Conservation (phyloP, 306 rosid genomes). For the Ormosia semicastrata region DNA sequence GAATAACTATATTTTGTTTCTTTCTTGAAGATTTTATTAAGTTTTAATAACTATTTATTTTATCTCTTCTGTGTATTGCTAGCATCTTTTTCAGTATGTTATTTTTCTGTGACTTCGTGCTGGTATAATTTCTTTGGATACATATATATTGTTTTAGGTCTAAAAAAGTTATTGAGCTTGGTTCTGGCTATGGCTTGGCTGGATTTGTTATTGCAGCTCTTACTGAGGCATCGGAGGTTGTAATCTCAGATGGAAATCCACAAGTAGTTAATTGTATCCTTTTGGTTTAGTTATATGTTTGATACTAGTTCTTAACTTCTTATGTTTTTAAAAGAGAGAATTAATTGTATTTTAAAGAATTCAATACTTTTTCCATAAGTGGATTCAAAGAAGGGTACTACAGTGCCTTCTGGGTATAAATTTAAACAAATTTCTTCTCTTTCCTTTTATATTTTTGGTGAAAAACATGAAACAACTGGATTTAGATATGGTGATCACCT, state of each 20-base stretch:
- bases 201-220: slow-evolving; percentile 82
- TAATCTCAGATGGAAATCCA: slow-evolving; percentile 94
- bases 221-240: slow-evolving; percentile 78
- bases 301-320: not conserved
- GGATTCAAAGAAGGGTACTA: not conserved
- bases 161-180: slow-evolving; percentile 90
- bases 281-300: slow-evolving; percentile 11
- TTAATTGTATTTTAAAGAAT: not conserved
- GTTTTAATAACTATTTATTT: slow-evolving; percentile 5
- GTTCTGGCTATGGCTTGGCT: slow-evolving; percentile 95
- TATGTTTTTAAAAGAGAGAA: not conserved
- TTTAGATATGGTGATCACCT: not conserved
- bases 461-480: not conserved
- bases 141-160: slow-evolving; percentile 45
- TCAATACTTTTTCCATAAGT: not conserved
- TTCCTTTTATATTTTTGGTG: not conserved
- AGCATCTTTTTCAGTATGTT: slow-evolving; percentile 14
- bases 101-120: slow-evolving; percentile 12
- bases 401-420: not conserved
- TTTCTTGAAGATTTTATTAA: slow-evolving; percentile 7
- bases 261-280: slow-evolving; percentile 95
- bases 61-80: not conserved
- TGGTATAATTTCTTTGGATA: slow-evolving; percentile 1
- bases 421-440: not conserved
- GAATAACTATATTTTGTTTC: not conserved